A percentile compares a stretch with the other conserved stretches of the same genome.
Conservation (phyloP, 2,329 filamentous ascomycete species). For the Trichoderma koningii region DNA sequence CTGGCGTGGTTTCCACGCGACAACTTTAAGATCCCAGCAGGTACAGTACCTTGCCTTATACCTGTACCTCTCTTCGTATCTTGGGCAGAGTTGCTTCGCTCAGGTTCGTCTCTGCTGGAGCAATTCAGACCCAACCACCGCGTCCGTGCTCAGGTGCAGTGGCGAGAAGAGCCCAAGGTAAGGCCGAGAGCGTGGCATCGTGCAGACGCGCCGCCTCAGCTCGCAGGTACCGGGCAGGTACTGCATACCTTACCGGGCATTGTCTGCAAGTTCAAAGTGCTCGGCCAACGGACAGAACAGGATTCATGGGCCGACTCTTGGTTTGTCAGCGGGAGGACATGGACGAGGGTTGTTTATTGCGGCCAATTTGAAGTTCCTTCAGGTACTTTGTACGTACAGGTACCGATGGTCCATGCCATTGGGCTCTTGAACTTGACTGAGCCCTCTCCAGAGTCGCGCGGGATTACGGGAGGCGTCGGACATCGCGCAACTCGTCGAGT, state of each 20-base stretch:
- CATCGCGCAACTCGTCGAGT: not conserved
- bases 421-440: not conserved
- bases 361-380: not conserved
- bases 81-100: no score
- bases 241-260: not conserved
- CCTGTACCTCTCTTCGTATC: no score
- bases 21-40: not conserved
- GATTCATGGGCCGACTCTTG: no score
- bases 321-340: slow-evolving; percentile 4
- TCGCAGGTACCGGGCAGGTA: not conserved
- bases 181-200: not conserved
- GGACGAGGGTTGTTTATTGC: not conserved
- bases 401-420: no score
- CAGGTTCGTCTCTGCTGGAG: no score
- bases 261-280: not conserved
- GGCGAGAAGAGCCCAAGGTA: no score
- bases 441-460: not conserved
- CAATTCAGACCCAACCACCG: no score
- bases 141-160: no score
- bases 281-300: not conserved
- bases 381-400: no score
- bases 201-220: not conserved
- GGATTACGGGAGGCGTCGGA: slow-evolving; percentile 13
- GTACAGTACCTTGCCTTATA: no score
- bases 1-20: not conserved